Evolutionary conservation across 495 filamentous ascomycete species (phyloP).

Genomic region (Peziza echinospora): DNA sequence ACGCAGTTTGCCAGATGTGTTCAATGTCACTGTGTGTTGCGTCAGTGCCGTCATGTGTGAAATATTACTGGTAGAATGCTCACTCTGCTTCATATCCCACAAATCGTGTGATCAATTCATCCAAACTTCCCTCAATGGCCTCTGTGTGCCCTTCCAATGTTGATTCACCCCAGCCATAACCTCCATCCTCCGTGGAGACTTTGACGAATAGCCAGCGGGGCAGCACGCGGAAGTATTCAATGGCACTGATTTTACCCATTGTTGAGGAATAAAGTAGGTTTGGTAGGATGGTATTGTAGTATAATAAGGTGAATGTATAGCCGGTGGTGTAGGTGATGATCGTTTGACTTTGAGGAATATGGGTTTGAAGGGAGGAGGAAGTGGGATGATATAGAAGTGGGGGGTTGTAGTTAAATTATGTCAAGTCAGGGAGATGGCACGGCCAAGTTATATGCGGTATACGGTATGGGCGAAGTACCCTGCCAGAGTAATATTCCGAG

Average conservation of each 20-base stretch:
- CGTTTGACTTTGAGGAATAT: too few species aligned
- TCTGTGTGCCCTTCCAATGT: slow-evolving; percentile 56
- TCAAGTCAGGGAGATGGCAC: too few species aligned
- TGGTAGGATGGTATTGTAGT: too few species aligned
- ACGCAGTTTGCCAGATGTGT: slow-evolving; percentile 55
- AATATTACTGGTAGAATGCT: slow-evolving; percentile 6
- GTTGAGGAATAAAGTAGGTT: too few species aligned
- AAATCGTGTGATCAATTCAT: slow-evolving; percentile 41
- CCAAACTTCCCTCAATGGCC: slow-evolving; percentile 52
- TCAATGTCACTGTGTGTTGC: slow-evolving; percentile 45
- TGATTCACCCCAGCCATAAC: slow-evolving; percentile 58
- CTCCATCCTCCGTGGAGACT: slow-evolving; percentile 39
- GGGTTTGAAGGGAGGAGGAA: neutral
- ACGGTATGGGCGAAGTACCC: neutral
- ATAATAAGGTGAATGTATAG: too few species aligned
- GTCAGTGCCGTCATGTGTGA: neutral
- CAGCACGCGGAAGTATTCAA: slow-evolving; percentile 55
- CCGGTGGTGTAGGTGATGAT: too few species aligned
- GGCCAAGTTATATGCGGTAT: neutral
- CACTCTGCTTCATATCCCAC: slow-evolving; percentile 54
- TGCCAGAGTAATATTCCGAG: neutral
- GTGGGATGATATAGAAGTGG: neutral
- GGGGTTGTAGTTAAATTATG: too few species aligned
- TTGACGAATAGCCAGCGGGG: slow-evolving; percentile 69
- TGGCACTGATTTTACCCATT: slow-evolving; percentile 45